These are phyloP conservation scores for Neonothopanus nambi DNA, from an alignment of 1,284 basidiomycete species.

Conservation along the genomic window DNA sequence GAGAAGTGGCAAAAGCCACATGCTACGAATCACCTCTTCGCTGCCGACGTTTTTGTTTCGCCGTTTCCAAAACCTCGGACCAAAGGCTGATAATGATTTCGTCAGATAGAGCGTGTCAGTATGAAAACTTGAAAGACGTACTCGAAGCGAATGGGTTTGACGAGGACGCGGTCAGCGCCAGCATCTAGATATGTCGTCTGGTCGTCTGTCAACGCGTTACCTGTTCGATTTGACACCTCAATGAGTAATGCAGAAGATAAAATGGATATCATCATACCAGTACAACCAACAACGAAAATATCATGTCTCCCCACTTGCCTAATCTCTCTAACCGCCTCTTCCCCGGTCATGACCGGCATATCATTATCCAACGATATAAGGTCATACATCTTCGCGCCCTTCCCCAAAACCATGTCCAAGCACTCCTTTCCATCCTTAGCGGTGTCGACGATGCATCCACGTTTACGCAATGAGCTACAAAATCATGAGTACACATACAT, in stretches of 20 bases:
- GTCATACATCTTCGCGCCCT: conserved; percentile 22
- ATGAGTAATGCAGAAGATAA: not conserved
- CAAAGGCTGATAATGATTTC: not conserved
- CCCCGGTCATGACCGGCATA: conserved; percentile 32
- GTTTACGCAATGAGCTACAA: conserved; percentile 41
- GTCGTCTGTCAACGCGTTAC: conserved; percentile 18
- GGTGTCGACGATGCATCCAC: conserved; percentile 46
- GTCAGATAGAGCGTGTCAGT: not conserved
- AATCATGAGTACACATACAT: not conserved
- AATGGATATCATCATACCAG: not conserved
- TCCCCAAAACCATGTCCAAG: conserved; percentile 40
- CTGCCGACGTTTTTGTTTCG: conserved; percentile 6
- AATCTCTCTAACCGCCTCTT: conserved; percentile 28
- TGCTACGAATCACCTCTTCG: not conserved
- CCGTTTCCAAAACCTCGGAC: conserved; percentile 7
- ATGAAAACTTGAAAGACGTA: conserved; percentile 6
- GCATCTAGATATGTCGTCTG: conserved; percentile 15
- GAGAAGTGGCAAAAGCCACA: not conserved
- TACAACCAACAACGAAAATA: conserved; percentile 23
- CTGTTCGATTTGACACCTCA: conserved; percentile 4
- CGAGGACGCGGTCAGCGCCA: conserved; percentile 15
- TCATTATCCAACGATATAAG: conserved; percentile 26
- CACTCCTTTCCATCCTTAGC: conserved; percentile 54
- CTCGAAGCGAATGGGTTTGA: conserved; percentile 17
- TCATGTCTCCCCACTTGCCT: conserved; percentile 22